These are phyloP conservation scores for Macadamia integrifolia DNA, from an alignment of 164 flowering plant genomes.

Conservation along the genomic window DNA sequence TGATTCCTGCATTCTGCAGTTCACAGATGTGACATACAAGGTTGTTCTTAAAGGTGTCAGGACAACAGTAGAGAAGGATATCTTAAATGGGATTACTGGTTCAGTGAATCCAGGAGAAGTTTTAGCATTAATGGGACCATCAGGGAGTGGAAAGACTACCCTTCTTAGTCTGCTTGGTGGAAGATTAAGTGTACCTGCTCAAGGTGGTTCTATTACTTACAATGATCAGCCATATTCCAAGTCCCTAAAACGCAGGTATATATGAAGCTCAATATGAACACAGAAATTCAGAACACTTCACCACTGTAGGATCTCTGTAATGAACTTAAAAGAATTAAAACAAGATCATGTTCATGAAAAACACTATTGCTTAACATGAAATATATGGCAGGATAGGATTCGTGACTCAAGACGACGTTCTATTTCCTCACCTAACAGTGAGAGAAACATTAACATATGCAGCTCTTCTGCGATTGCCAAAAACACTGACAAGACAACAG, in stretches of 20 bases:
- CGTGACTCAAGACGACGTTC: slow-evolving; percentile 93
- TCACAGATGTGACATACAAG: slow-evolving; percentile 78
- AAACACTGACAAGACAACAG: slow-evolving; percentile 56
- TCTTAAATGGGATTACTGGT: slow-evolving; percentile 76
- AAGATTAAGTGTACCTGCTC: slow-evolving; percentile 32
- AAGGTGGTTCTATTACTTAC: slow-evolving; percentile 69
- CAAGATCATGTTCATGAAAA: background rate
- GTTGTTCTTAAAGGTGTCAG: slow-evolving; percentile 58
- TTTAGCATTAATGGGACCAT: slow-evolving; percentile 93
- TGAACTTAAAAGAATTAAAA: too few relatives aligned
- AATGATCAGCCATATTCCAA: slow-evolving; percentile 84
- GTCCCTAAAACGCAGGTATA: slow-evolving; percentile 75
- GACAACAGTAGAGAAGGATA: slow-evolving; percentile 52
- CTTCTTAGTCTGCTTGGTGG: slow-evolving; percentile 82
- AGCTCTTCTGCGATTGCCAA: slow-evolving; percentile 75
- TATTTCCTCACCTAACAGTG: slow-evolving; percentile 93
- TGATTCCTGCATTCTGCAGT: slow-evolving; percentile 47
- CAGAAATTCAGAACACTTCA: too few relatives aligned
- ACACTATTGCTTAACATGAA: background rate
- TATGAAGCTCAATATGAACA: background rate
- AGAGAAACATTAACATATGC: slow-evolving; percentile 83
- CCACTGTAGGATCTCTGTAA: too few relatives aligned
- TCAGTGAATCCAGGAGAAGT: slow-evolving; percentile 80
- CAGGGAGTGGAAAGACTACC: slow-evolving; percentile 93
- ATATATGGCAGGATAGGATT: slow-evolving; percentile 86